phyloP scores from a whole-genome alignment of 1,284 basidiomycete species.

The Naganishia liquefaciens region DNA sequence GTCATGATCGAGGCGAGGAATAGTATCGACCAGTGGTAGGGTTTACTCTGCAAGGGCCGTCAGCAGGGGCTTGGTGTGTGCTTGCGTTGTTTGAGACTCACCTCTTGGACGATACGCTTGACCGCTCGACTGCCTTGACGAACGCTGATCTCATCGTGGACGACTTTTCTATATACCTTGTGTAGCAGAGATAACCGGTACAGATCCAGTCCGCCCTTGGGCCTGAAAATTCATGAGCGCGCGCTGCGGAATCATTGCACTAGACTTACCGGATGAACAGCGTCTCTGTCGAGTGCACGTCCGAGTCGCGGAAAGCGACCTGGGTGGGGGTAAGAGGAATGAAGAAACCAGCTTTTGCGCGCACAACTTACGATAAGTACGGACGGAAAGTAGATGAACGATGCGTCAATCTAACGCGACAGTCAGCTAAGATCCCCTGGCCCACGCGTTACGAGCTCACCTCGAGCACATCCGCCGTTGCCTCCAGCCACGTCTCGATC shows the following conservation, averaged over 20 bases:
- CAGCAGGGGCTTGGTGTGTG: not conserved
- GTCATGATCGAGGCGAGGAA: conserved; percentile 38
- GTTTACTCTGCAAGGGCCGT: conserved; percentile 34
- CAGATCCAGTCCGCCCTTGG: conserved; percentile 41
- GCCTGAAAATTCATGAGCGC: conserved; percentile 22
- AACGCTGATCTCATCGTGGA: conserved; percentile 42
- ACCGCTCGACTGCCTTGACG: conserved; percentile 40
- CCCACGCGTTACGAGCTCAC: conserved; percentile 12
- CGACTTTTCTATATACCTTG: conserved; percentile 42
- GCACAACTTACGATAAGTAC: conserved; percentile 40
- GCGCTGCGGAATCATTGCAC: too few relatives aligned
- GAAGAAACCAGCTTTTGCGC: too few relatives aligned
- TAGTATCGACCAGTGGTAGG: conserved; percentile 38
- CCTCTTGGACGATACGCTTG: conserved; percentile 38
- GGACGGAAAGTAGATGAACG: conserved; percentile 43
- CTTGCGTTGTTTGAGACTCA: conserved; percentile 20
- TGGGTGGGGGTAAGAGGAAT: not conserved
- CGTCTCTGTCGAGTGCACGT: conserved; percentile 42
- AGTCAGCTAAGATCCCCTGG: conserved; percentile 29
- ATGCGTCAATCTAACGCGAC: conserved; percentile 39
- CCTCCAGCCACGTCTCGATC: conserved; percentile 41
- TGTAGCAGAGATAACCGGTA: conserved; percentile 42
- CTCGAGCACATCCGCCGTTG: conserved; percentile 41
- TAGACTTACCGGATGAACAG: conserved; percentile 38
- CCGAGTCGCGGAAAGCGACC: conserved; percentile 39